A percentile compares a stretch with the other conserved stretches of the same genome.
These are phyloP conservation scores for Phytophthora idaei DNA, from an alignment of 352 stramenopile species.

Conservation along the genomic window DNA sequence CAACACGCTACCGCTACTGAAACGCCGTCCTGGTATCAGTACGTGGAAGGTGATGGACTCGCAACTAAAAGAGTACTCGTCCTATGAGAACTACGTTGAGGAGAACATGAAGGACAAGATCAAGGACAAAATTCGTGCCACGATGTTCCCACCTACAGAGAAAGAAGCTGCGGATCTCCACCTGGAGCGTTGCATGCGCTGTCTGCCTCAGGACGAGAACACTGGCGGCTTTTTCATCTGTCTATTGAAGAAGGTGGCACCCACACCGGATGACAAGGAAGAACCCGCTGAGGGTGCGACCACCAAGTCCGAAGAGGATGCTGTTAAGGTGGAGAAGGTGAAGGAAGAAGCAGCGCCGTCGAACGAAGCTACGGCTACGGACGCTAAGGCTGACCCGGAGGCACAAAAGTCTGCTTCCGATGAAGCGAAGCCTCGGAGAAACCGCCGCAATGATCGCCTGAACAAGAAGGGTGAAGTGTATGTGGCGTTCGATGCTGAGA, in stretches of 20 bases:
- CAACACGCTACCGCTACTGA: conserved; percentile 80
- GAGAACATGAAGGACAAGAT: conserved; percentile 62
- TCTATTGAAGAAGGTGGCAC: conserved; percentile 92
- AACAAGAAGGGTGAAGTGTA: conserved; percentile 78
- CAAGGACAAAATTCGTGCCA: conserved; percentile 83
- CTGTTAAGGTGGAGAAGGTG: conserved; percentile 24
- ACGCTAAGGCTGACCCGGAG: conserved; percentile 28
- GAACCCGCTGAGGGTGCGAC: conserved; percentile 9
- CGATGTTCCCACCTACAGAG: conserved; percentile 91
- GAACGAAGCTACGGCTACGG: conserved; percentile 13
- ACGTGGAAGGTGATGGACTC: conserved; percentile 95
- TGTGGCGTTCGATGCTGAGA: conserved; percentile 62
- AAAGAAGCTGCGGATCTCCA: conserved; percentile 79
- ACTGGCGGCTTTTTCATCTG: conserved; percentile 99
- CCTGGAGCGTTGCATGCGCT: conserved; percentile 95
- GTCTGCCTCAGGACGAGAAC: conserved; percentile 96
- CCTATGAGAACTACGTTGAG: conserved; percentile 66
- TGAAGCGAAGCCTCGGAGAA: conserved; percentile 32
- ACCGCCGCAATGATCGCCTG: conserved; percentile 55
- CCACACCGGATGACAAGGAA: conserved; percentile 52
- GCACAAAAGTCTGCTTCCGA: conserved; percentile 20
- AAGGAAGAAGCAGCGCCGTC: conserved; percentile 11
- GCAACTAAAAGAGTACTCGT: conserved; percentile 78
- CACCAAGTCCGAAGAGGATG: conserved; percentile 4
- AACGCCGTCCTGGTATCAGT: conserved; percentile 84